Evolutionary conservation across 2,329 filamentous ascomycete species (phyloP).

Genomic region (Aureobasidium sp.): DNA sequence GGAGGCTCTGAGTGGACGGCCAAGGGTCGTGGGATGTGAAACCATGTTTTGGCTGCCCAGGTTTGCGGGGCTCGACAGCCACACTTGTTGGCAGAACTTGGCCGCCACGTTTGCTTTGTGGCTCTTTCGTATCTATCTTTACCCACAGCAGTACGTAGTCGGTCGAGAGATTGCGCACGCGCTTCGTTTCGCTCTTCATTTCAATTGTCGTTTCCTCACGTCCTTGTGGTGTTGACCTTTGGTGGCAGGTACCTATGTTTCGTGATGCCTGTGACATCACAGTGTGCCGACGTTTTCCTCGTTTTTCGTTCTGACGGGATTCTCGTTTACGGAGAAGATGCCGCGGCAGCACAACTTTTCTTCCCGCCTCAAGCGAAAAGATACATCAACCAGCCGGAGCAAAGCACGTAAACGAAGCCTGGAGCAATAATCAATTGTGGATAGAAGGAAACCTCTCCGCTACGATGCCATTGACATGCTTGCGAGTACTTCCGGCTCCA

Average conservation of each 20-base stretch:
- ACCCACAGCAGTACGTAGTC: neutral
- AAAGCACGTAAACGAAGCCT: neutral
- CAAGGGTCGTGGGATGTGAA: neutral
- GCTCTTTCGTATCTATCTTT: neutral
- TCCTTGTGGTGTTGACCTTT: neutral
- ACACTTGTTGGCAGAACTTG: conserved; percentile 11
- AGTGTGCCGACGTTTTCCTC: conserved; percentile 5
- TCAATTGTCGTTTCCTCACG: neutral
- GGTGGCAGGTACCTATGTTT: neutral
- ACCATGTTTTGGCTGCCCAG: conserved; percentile 8
- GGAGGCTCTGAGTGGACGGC: neutral
- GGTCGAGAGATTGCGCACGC: neutral
- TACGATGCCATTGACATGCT: neutral
- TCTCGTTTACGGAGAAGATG: conserved; percentile 1
- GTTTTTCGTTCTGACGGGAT: neutral
- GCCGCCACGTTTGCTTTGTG: conserved; percentile 6
- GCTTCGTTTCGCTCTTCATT: conserved; percentile 5
- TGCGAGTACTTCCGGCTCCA: neutral
- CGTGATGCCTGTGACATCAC: neutral
- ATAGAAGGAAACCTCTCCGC: neutral
- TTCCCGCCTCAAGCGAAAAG: neutral
- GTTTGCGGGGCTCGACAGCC: neutral
- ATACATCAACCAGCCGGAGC: neutral
- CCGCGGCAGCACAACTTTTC: neutral
- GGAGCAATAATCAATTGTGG: neutral